Evolutionary conservation across 441 rosid genomes (phyloP).

Genomic region (Bocquillonia castaneifolia): DNA sequence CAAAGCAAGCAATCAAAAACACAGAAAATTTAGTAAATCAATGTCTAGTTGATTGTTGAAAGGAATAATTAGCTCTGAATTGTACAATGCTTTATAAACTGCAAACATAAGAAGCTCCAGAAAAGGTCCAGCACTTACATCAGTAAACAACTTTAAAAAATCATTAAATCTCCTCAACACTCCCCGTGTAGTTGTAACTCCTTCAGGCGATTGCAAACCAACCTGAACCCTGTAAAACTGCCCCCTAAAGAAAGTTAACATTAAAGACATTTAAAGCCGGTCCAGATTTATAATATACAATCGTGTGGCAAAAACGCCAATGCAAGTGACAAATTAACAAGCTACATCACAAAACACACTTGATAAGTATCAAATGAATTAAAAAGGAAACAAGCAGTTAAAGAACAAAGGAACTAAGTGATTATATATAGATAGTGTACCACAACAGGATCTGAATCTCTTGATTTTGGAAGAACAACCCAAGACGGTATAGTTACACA

Average conservation of each 20-base stretch:
- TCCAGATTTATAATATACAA: background rate
- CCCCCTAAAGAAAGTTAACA: slow-evolving; percentile 57
- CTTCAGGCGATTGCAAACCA: slow-evolving; percentile 90
- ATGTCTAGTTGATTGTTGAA: background rate
- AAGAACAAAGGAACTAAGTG: no score
- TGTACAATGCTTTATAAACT: no score
- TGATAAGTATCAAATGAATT: background rate
- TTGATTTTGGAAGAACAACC: slow-evolving; percentile 81
- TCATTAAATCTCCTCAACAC: slow-evolving; percentile 94
- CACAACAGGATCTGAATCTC: slow-evolving; percentile 96
- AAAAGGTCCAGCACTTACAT: slow-evolving; percentile 43
- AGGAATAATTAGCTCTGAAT: slow-evolving; percentile 3
- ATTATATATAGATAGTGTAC: slow-evolving; percentile 50
- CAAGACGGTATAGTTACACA: slow-evolving; percentile 88
- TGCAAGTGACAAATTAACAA: background rate
- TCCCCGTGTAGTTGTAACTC: slow-evolving; percentile 59
- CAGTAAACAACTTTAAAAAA: slow-evolving; percentile 72
- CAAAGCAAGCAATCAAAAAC: slow-evolving; percentile 15
- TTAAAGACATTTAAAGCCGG: slow-evolving; percentile 21
- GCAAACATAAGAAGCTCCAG: slow-evolving; percentile 5
- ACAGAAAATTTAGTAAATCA: background rate
- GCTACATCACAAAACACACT: background rate
- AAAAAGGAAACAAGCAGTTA: no score
- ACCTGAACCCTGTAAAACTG: slow-evolving; percentile 99
- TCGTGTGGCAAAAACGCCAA: background rate